Evolutionary conservation across 1,284 basidiomycete species (phyloP), one percentile per base, ranked within the genome.

Genomic region (Pseudozyma thailandica): DNA sequence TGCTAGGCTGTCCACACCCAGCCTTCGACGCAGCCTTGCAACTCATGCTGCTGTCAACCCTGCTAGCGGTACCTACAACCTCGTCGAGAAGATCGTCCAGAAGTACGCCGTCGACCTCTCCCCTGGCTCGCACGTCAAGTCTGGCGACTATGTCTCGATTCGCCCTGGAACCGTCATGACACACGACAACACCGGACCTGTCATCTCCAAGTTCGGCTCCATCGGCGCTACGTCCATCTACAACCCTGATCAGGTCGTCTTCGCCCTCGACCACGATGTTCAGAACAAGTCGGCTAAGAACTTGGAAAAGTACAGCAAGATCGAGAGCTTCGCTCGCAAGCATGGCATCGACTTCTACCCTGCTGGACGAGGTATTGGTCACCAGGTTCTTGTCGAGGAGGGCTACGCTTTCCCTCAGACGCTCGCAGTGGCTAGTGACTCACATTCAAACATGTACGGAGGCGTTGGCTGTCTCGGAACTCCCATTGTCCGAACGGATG

Each of bases 111-210:
- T 98, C 33, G 93, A 91, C 54, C 86, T 94, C 13, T 91, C 91
- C 79, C 86, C 87, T 25, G 56, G 63, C 10, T 74, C 76, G 44
- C 71, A 76, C 35, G 92, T 98, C 72, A 89, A 89, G 78, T 92
- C 94, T 26, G 96, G 96, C 30, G 96, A 98, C 89, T 98, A 98
- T 89, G 94, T 98, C 48, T 97, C 97, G 92, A 96, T 99, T 84
- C 89, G 89, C 26, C 96, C 96, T 18, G 90, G 96, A 82, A 92
- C 96, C 87, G 94, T 98, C 55, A 85, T 85, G 84, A 85, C 84
- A 9, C 83, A 84, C 62, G 86, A 98, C 83, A 98, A 98, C 84
- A 98, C 95, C 12, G 95, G 94, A 0, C 95, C 95, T 3, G 94
- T 98, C 74, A 96, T 98, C 68, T 90, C 91, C 81, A 82, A 82